Base-by-base conservation (phyloP, 305 asterid species). In the Ilex paraguariensis region DNA sequence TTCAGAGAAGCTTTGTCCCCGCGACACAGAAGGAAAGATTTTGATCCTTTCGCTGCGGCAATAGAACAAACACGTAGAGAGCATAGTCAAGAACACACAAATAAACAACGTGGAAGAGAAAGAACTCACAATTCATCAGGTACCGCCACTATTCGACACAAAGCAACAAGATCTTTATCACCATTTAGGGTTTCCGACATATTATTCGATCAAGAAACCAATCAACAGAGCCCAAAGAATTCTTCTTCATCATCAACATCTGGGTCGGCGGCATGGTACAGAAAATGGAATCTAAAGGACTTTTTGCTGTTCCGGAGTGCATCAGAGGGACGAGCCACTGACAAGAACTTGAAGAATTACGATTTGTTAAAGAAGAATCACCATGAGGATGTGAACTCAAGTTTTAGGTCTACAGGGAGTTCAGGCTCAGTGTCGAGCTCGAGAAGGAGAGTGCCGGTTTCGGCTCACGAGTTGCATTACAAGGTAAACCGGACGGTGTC, bases 221-320 rank as follows among this genome's bases (percentile, higher is more conserved):
- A 59, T 15, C 74, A 46, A 45, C 74, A 76, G 16, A 66, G 58
- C n/a, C 5, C 67, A 0, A 73, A 62, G 30, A 73, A 32, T 4
- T 4, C 6, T 8, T 36, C 42, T 36, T 36, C 65, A 4, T 56
- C 66, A 13, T 16, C 56, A 10, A 17, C 71, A 3, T 10, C 66
- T 2, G 54, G 83, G 13, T 73, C 76, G 4, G 55, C 77, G 0
- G 59, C 81, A 40, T 87, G 94, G 90, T 79, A 87, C 66, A 83
- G 72, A 39, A 90, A 82, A 56, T 93, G 97, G 96, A 87, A 78
- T 59, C 77, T 93, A 57, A 93, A 87, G 61, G 95, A 93, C 74
- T 67, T 93, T 14, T 40, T 90, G 1, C 68, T 93, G 1, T 93
- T 93, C 83, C 60, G 96, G 65, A 93, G 97, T 70, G 87, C 96